A percentile compares a stretch with the other conserved stretches of the same genome.
Evolutionary conservation across 371 early-diverging fungal species (phyloP).

Genomic region (Coemansia sp.): DNA sequence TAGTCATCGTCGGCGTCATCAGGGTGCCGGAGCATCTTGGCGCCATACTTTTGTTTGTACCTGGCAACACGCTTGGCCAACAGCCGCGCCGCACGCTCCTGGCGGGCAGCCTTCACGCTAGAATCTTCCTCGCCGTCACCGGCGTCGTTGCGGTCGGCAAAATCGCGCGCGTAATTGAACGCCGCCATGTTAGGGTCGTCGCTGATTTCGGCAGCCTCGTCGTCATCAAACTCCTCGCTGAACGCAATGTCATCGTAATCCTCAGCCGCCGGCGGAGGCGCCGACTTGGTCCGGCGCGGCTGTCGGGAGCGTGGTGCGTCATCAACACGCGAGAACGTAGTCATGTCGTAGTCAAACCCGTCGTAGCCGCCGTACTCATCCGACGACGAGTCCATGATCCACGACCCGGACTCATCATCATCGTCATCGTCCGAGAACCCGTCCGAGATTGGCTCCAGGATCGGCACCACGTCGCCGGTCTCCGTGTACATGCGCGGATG

Average conservation of each 20-base stretch:
- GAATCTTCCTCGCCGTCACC: conserved; percentile 11
- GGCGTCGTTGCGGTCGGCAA: background rate
- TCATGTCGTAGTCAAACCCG: background rate
- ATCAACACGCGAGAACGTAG: background rate
- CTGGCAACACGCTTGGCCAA: conserved; percentile 33
- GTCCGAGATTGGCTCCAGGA: conserved; percentile 16
- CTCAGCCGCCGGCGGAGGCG: background rate
- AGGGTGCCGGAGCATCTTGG: conserved; percentile 13
- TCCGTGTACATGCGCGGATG: conserved; percentile 48
- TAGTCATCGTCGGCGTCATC: conserved; percentile 9
- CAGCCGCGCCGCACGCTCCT: conserved; percentile 21
- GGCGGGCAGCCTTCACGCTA: conserved; percentile 12
- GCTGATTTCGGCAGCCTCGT: background rate
- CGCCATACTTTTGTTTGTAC: conserved; percentile 39
- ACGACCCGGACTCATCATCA: conserved; percentile 3
- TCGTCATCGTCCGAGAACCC: conserved; percentile 6
- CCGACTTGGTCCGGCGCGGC: background rate
- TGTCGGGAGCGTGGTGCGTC: too few species aligned
- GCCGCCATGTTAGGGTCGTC: background rate
- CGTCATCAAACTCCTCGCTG: background rate
- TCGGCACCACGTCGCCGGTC: conserved; percentile 39
- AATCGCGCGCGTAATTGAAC: background rate
- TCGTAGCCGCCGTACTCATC: conserved; percentile 9
- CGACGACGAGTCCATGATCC: background rate
- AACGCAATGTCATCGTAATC: background rate